Conservation (phyloP, 192 early-diverging fungal species). For the Podila epicladia region DNA sequence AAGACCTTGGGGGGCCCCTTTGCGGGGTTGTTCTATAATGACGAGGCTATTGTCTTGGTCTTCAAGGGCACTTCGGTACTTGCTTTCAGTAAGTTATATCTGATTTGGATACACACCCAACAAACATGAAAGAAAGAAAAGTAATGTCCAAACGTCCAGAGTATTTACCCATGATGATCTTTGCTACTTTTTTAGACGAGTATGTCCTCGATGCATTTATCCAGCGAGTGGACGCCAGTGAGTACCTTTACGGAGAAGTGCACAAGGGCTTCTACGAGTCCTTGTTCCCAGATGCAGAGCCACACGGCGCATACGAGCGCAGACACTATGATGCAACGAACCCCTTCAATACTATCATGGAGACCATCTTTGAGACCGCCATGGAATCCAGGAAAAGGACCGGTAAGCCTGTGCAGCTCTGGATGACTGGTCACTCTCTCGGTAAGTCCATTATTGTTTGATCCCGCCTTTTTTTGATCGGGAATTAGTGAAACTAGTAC, state of each 20-base stretch:
- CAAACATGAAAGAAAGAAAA: background rate
- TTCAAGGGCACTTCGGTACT: constrained; percentile 64
- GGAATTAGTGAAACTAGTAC: too few relatives aligned
- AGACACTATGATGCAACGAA: constrained; percentile 37
- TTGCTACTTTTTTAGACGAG: constrained; percentile 35
- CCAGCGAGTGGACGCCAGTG: constrained; percentile 59
- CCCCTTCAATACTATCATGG: constrained; percentile 55
- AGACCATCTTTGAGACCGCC: constrained; percentile 45
- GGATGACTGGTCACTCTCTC: constrained; percentile 65
- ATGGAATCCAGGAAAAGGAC: constrained; percentile 13
- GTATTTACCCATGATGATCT: background rate
- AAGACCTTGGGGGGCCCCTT: constrained; percentile 60
- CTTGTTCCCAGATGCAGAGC: constrained; percentile 49
- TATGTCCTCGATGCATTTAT: constrained; percentile 56
- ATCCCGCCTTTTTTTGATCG: background rate
- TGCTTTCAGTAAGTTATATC: constrained; percentile 45
- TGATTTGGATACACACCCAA: background rate
- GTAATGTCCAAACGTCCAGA: background rate
- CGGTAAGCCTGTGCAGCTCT: constrained; percentile 53
- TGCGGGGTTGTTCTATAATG: constrained; percentile 57
- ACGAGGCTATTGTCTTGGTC: constrained; percentile 55
- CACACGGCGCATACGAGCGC: constrained; percentile 6
- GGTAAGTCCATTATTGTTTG: constrained; percentile 36
- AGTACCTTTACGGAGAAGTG: constrained; percentile 60
- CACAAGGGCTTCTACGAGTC: constrained; percentile 65